Conservation (phyloP, 768 basidiomycete species). For the Podaxis sp. region DNA sequence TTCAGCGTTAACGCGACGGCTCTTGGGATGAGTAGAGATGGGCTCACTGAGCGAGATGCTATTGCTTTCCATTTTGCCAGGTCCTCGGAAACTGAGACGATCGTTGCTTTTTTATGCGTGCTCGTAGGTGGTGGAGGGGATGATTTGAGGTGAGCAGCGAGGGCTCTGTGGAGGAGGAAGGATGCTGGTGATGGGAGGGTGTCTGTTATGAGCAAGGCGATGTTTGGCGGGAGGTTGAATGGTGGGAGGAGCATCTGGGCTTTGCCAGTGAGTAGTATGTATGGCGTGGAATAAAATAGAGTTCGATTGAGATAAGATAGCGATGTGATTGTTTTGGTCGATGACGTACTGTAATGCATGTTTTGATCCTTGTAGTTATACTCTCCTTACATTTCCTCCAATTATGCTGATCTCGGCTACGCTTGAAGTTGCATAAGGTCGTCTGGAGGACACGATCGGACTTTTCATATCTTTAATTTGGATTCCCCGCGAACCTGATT, state of each 20-base stretch:
- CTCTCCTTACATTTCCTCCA: no score
- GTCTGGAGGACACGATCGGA: no score
- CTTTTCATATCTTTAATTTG: no score
- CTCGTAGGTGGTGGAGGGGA: constrained; percentile 9
- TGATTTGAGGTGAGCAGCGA: constrained; percentile 55
- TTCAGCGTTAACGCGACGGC: background rate
- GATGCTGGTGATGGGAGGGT: constrained; percentile 70
- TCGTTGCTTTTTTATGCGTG: constrained; percentile 31
- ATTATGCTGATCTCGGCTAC: no score
- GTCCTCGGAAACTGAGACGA: constrained; percentile 61
- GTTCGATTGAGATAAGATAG: background rate
- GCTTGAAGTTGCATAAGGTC: no score
- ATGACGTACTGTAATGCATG: no score
- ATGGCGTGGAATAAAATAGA: no score
- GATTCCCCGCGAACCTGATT: no score
- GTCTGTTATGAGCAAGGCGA: constrained; percentile 67
- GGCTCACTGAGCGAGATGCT: constrained; percentile 60
- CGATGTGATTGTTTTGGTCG: background rate
- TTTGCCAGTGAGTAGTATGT: background rate
- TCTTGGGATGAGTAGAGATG: background rate
- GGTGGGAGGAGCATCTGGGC: constrained; percentile 38
- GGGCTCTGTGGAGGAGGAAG: constrained; percentile 61
- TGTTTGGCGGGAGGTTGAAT: constrained; percentile 49
- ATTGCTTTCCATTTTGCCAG: constrained; percentile 63
- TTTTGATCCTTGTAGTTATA: no score